A percentile compares a stretch with the other conserved stretches of the same genome.
Evolutionary conservation across 352 stramenopile species (phyloP).

Genomic region (Pythium angustatum): DNA sequence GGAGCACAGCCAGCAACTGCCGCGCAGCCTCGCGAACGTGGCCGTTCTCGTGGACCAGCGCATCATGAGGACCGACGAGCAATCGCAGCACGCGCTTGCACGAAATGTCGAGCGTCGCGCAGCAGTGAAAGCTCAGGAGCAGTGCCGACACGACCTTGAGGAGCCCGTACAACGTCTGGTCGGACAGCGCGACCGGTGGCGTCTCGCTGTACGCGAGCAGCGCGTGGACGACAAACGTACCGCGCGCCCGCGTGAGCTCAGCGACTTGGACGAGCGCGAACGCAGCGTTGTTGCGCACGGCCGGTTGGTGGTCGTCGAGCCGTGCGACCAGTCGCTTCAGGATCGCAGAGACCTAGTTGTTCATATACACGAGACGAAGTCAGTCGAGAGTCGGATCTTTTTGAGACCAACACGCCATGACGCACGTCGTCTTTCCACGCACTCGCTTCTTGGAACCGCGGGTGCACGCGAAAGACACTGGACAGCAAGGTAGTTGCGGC

Average conservation of each 20-base stretch:
- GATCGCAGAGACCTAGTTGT: conserved; percentile 21
- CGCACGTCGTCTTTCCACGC: conserved; percentile 30
- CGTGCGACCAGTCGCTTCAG: conserved; percentile 18
- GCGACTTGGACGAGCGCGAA: conserved; percentile 38
- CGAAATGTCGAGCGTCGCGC: conserved; percentile 47
- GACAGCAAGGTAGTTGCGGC: conserved; percentile 28
- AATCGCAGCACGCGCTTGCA: conserved; percentile 41
- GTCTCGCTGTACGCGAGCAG: conserved; percentile 19
- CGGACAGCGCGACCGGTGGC: neutral
- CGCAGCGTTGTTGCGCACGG: conserved; percentile 36
- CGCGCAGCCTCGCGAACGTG: conserved; percentile 42
- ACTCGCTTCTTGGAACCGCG: conserved; percentile 20
- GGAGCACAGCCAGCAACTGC: conserved; percentile 40
- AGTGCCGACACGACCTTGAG: conserved; percentile 47
- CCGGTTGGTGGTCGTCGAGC: conserved; percentile 28
- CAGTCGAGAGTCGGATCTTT: no score
- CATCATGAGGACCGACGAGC: conserved; percentile 31
- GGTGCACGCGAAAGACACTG: conserved; percentile 9
- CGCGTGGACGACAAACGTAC: conserved; percentile 45
- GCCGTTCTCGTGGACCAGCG: conserved; percentile 39
- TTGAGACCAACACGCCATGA: neutral
- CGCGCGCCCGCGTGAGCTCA: conserved; percentile 33
- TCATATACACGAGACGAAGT: no score
- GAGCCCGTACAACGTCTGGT: conserved; percentile 38
- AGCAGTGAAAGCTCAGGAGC: conserved; percentile 48